Conservation (phyloP, 495 filamentous ascomycete genomes). For the Staphylotrichum longicolle region DNA sequence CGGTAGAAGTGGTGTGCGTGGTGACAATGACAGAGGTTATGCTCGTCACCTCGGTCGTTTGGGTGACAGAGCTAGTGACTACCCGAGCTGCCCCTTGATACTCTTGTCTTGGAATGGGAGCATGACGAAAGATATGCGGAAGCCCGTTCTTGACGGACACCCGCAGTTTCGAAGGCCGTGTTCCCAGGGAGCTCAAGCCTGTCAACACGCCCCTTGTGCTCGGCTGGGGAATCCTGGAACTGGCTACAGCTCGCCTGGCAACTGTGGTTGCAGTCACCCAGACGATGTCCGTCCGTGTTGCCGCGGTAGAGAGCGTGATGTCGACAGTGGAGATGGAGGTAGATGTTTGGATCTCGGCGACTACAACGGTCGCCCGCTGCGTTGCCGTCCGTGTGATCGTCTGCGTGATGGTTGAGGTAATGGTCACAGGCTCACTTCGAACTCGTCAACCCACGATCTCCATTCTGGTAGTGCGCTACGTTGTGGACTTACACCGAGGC, state of each 20-base stretch:
- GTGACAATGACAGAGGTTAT: constrained; percentile 25
- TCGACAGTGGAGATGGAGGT: constrained; percentile 27
- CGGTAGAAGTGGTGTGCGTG: constrained; percentile 23
- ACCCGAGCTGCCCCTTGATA: constrained; percentile 13
- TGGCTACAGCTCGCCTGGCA: constrained; percentile 10
- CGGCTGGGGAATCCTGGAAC: neutral
- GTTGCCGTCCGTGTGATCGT: constrained; percentile 25
- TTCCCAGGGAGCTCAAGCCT: too few species aligned
- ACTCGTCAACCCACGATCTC: neutral
- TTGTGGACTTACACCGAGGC: constrained; percentile 26
- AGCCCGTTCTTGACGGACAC: neutral
- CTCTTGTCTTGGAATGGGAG: constrained; percentile 13
- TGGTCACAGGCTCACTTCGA: constrained; percentile 24
- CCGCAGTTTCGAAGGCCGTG: neutral
- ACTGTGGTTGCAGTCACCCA: constrained; percentile 26
- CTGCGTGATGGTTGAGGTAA: constrained; percentile 20
- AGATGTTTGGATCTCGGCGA: constrained; percentile 28
- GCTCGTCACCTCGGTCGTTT: constrained; percentile 22
- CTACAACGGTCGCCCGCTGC: constrained; percentile 29
- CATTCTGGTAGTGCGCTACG: neutral
- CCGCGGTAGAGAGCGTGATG: constrained; percentile 29
- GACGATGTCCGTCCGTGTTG: constrained; percentile 29
- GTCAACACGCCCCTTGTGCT: neutral
- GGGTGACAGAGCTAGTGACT: constrained; percentile 24
- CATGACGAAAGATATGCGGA: neutral